A percentile compares a stretch with the other conserved stretches of the same genome.
Conservation (phyloP, 371 early-diverging fungal species). For the Syncephalis fuscata region DNA sequence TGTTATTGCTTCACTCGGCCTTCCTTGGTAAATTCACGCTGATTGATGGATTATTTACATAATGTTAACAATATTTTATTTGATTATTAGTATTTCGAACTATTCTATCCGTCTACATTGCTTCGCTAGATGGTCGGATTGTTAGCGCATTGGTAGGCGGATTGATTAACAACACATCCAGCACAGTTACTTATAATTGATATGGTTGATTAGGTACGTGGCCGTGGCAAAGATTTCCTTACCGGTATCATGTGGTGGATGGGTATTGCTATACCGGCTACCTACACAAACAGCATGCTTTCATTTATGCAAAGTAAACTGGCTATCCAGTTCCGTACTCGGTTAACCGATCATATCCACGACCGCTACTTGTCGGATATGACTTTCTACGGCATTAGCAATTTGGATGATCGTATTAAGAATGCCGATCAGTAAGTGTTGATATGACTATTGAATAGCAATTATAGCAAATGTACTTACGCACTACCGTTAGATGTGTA, state of each 20-base stretch:
- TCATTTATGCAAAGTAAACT: slow-evolving; percentile 74
- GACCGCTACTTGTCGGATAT: slow-evolving; percentile 67
- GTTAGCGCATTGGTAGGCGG: slow-evolving; percentile 61
- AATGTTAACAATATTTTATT: no score
- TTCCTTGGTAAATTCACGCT: slow-evolving; percentile 54
- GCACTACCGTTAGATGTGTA: slow-evolving; percentile 25
- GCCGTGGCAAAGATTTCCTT: slow-evolving; percentile 57
- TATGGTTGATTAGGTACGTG: slow-evolving; percentile 32
- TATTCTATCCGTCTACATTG: slow-evolving; percentile 68
- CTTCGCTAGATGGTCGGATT: slow-evolving; percentile 84
- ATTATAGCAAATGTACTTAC: neutral
- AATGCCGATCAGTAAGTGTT: slow-evolving; percentile 69
- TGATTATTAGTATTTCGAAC: slow-evolving; percentile 53
- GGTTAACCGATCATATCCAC: slow-evolving; percentile 70
- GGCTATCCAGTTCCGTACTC: slow-evolving; percentile 68
- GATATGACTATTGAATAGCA: neutral
- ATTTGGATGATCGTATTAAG: slow-evolving; percentile 68
- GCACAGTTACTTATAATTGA: neutral
- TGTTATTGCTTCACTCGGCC: slow-evolving; percentile 60
- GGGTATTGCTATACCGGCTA: slow-evolving; percentile 84
- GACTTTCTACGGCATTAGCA: slow-evolving; percentile 71
- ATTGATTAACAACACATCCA: neutral
- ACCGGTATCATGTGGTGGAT: slow-evolving; percentile 78
- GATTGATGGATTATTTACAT: slow-evolving; percentile 6
- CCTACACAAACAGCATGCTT: slow-evolving; percentile 90